Evolutionary conservation across 768 basidiomycete genomes (phyloP), one percentile per base, ranked within the genome.

Genomic region (Russula ochroleuca): DNA sequence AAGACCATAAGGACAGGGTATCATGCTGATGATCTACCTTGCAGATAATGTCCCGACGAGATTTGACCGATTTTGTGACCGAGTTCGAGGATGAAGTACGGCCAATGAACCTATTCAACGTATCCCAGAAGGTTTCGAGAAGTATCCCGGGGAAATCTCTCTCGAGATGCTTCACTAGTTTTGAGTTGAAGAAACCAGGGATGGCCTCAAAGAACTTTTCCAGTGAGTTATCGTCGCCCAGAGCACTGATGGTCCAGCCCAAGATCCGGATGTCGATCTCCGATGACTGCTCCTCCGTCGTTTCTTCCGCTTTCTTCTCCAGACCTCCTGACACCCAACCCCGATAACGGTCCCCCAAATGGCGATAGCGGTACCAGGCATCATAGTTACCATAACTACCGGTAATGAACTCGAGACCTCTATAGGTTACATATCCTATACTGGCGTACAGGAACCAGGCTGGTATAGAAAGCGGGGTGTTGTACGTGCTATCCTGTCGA

Each of bases 211-310:
- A 51, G n/a, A 60, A 52, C 9, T 25, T 38, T 31, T 60, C 59
- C 5, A 60, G 25, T 17, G 38, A 6, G 28, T 51, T 19, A 31
- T 60, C 59, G 9, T 60, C 59, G 19, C 50, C 50, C 6, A 60
- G 6, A 11, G 59, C n/a, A 19, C 28, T 7, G 2, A 60, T 14
- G 4, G 50, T 31, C 59, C 49, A 60, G 14, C 17, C 7, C 35
- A 60, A n/a, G n/a, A 48, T 38, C 3, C 50, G 37, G 25, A 19
- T 7, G 40, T 60, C 38, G 11, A 52, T 43, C 2, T 41, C 19
- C 2, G 28, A 5, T 7, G 50, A 51, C 11, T n/a, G 11, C 15
- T 41, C 23, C 7, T 23, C 19, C 10, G 25, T 37, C 1, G 37
- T 41, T 31, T 40, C 23, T 14, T 59, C 23, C 0, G 28, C 49